phyloP scores from a whole-genome alignment of 257 asterid genomes.

The Ligustrum vulgare region DNA sequence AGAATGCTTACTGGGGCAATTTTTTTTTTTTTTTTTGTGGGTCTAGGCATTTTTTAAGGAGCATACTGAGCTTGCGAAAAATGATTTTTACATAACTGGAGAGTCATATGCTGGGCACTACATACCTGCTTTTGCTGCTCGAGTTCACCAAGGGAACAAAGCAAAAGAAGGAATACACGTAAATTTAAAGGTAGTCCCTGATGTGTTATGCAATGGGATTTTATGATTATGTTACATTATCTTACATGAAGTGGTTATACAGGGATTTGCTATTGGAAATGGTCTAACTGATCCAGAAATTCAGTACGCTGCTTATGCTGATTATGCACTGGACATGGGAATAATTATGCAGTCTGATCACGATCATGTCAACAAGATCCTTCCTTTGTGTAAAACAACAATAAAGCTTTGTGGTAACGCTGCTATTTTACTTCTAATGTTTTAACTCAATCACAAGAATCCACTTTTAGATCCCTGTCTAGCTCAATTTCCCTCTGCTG shows the following conservation, averaged over 20 bases:
- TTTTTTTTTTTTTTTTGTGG: not conserved
- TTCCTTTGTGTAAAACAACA: slow-evolving; percentile 79
- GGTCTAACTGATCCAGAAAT: slow-evolving; percentile 94
- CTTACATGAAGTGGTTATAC: slow-evolving; percentile 32
- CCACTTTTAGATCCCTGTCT: not conserved
- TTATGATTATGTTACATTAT: slow-evolving; percentile 4
- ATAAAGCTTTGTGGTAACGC: slow-evolving; percentile 84
- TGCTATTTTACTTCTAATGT: not conserved
- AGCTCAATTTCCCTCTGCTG: not conserved
- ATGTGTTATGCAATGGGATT: slow-evolving; percentile 5
- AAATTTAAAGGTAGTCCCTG: slow-evolving; percentile 16
- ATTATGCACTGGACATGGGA: slow-evolving; percentile 88
- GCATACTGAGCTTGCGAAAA: slow-evolving; percentile 14
- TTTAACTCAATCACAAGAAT: not conserved
- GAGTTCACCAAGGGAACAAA: slow-evolving; percentile 19
- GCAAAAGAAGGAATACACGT: slow-evolving; percentile 4
- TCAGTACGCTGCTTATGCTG: slow-evolving; percentile 89
- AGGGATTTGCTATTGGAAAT: slow-evolving; percentile 97
- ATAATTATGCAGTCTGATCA: slow-evolving; percentile 65
- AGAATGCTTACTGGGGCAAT: not conserved
- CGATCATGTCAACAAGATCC: slow-evolving; percentile 70
- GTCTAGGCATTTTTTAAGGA: slow-evolving; percentile 17
- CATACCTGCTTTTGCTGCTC: slow-evolving; percentile 17
- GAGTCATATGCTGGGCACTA: slow-evolving; percentile 22
- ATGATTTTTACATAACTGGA: slow-evolving; percentile 21